A percentile compares a stretch with the other conserved stretches of the same genome.
Conservation (phyloP, 2,329 filamentous ascomycete genomes). For the Colletotrichum graminicola region DNA sequence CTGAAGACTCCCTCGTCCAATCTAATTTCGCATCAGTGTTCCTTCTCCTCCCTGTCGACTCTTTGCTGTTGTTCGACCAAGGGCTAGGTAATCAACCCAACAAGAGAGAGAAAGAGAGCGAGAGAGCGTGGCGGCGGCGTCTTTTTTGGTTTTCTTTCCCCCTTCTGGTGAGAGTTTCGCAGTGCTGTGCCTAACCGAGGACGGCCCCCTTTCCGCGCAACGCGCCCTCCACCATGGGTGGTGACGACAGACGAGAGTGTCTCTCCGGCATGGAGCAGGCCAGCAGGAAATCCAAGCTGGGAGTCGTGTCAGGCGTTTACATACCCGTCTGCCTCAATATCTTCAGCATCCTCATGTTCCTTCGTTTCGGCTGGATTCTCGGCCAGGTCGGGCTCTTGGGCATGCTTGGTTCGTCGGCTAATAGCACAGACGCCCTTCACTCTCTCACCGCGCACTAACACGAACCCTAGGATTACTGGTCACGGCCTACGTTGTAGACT, state of each 20-base stretch:
- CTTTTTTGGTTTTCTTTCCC: neutral
- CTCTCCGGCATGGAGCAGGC: conserved; percentile 49
- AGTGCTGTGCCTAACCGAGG: neutral
- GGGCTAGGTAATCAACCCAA: neutral
- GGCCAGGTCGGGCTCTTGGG: conserved; percentile 84
- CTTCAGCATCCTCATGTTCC: conserved; percentile 91
- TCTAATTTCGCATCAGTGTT: conserved; percentile 7
- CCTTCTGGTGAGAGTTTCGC: conserved; percentile 15
- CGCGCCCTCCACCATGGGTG: conserved; percentile 29
- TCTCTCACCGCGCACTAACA: conserved; percentile 42
- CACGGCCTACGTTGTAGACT: conserved; percentile 82
- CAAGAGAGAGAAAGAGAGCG: neutral
- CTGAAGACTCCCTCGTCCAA: conserved; percentile 5
- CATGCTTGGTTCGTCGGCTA: conserved; percentile 73
- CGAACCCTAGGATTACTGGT: conserved; percentile 72
- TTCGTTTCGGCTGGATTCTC: conserved; percentile 87
- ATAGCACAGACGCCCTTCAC: conserved; percentile 21
- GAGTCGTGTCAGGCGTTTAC: conserved; percentile 83
- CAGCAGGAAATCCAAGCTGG: conserved; percentile 72
- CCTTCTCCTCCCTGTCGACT: conserved; percentile 2
- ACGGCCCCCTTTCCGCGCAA: neutral
- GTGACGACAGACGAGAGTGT: conserved; percentile 39
- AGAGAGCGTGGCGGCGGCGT: conserved; percentile 27
- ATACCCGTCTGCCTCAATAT: conserved; percentile 92
- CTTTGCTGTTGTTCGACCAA: conserved; percentile 11